Percentiles rank a stretch among this genome's conserved stretches.
These are phyloP conservation scores for Mycena olivaceomarginata DNA, from an alignment of 768 basidiomycete genomes.

Conservation along the genomic window DNA sequence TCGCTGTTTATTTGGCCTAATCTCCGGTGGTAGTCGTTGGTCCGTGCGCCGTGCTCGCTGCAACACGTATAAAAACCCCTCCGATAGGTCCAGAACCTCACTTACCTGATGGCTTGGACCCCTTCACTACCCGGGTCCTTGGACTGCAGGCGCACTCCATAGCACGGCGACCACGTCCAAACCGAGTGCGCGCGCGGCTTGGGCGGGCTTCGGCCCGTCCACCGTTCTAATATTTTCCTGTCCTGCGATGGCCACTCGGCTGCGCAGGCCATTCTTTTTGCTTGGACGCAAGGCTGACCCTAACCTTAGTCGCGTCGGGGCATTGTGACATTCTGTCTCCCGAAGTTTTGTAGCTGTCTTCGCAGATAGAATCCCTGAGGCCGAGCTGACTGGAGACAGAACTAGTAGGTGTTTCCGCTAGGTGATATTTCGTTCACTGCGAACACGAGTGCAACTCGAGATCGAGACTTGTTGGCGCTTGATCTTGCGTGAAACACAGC, in stretches of 20 bases:
- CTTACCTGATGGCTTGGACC: constrained; percentile 27
- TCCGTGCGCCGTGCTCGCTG: neutral
- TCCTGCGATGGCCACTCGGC: constrained; percentile 58
- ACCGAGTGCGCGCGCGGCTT: constrained; percentile 58
- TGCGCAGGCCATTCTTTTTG: constrained; percentile 55
- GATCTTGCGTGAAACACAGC: no score
- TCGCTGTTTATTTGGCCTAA: no score
- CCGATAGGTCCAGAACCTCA: neutral
- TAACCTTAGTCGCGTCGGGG: neutral
- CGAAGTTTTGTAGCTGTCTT: no score
- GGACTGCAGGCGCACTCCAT: constrained; percentile 54
- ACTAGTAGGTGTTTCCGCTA: no score
- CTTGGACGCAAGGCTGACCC: neutral
- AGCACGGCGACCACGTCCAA: constrained; percentile 75
- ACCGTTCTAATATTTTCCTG: constrained; percentile 6
- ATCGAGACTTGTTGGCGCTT: no score
- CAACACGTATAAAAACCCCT: neutral
- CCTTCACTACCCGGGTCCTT: constrained; percentile 31
- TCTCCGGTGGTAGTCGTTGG: no score
- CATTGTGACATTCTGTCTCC: no score
- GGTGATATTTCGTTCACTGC: no score
- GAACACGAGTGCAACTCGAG: no score
- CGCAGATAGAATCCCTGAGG: no score
- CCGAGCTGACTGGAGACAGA: no score
- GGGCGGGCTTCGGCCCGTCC: constrained; percentile 9